Evolutionary conservation across 257 asterid genomes (phyloP), one percentile per base, ranked within the genome.

Genomic region (Ehretia macrophylla): DNA sequence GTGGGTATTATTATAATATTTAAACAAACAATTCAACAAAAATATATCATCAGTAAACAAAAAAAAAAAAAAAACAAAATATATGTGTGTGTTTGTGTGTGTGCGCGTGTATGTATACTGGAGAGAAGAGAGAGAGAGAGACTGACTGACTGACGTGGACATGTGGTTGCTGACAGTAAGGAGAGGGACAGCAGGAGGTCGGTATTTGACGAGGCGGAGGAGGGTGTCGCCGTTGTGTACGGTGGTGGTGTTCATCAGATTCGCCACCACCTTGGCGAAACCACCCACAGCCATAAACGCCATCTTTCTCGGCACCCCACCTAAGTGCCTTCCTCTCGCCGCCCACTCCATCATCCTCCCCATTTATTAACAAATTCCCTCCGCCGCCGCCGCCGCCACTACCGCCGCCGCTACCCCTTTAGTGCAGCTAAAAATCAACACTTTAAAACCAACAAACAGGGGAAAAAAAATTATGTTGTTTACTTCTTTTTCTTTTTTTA

Each of bases 141-240:
- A 63, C 49, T 14, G 59, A 70, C 56, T 71, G 75, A 84, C 97
- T 79, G 78, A 93, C 97, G 97, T 89, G 77, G 99, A 93, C 97
- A 89, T 85, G 74, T 89, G 99, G 67, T 93, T 93, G 84, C 97
- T 89, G 77, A 93, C 94, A 32, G 99, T 93, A 69, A 93, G 65
- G 44, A 93, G 95, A 68, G 99, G 99, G n/a, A 86, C 82, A 13
- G 86, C 84, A 4, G 90, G 77, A 65, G 96, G 95, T 14, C 99
- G 96, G 76, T 77, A 76, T 18, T 83, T 85, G 75, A 85, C 97
- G 14, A 77, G 94, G 47, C 73, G 84, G 68, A 83, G 81, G 64
- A 93, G 99, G 66, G 95, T 85, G 50, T 85, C 94, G 65, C 71
- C 65, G 70, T 93, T 93, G 80, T 79, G 59, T 49, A 86, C 95